Evolutionary conservation across 164 flowering plant genomes (phyloP).

Genomic region (Umbilicus rupestris): DNA sequence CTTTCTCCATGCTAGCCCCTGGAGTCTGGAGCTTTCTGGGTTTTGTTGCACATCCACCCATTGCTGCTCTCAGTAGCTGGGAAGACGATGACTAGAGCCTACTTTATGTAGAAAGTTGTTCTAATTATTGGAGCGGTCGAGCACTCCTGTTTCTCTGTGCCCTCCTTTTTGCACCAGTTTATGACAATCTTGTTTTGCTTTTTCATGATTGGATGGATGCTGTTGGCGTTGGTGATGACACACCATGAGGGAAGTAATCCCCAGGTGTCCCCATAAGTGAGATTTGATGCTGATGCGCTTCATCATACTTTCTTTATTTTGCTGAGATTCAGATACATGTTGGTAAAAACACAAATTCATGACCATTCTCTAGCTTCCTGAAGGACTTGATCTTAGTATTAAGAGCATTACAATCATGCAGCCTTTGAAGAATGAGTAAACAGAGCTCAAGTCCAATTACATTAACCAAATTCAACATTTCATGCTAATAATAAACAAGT

Average conservation of each 20-base stretch:
- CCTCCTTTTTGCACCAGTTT: slow-evolving; percentile 5
- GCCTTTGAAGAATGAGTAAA: too few species aligned
- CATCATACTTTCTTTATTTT: neutral
- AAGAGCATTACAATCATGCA: too few species aligned
- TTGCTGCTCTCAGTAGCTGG: neutral
- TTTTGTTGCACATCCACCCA: slow-evolving; percentile 7
- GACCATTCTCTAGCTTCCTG: too few species aligned
- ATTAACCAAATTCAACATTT: too few species aligned
- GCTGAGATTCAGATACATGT: neutral
- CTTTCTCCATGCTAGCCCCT: neutral
- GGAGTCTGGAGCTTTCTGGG: neutral
- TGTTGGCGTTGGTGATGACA: slow-evolving; percentile 1
- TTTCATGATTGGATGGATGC: neutral
- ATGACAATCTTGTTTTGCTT: slow-evolving; percentile 1
- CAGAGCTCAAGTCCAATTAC: too few species aligned
- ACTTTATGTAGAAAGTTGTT: neutral
- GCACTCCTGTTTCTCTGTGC: neutral
- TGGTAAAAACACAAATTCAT: neutral
- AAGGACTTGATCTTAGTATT: too few species aligned
- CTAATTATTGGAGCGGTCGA: slow-evolving; percentile 3
- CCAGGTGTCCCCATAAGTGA: neutral
- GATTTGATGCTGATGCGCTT: neutral
- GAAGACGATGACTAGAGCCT: neutral
- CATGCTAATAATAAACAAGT: too few species aligned
- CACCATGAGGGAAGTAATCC: neutral